Evolutionary conservation across 1,284 basidiomycete genomes (phyloP), one percentile per base, ranked within the genome.

Genomic region (Thelephora terrestris): DNA sequence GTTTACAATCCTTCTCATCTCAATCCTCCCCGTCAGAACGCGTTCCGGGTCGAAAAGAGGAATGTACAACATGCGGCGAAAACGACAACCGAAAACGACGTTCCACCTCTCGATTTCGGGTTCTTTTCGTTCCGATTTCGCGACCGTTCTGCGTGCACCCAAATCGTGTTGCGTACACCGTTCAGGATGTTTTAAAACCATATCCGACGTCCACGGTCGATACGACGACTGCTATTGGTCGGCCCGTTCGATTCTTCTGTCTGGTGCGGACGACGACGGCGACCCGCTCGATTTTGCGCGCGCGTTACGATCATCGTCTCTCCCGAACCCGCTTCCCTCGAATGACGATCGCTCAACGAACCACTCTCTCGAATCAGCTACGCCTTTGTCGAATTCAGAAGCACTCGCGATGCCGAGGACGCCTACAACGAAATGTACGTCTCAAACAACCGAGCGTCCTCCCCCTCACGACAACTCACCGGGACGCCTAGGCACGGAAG

Each of bases 371-470:
- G 63, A 64, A 68, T 61, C 71, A 92, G 90, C 71, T 93, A 91
- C 66, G 90, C 90, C 51, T 93, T 93, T 68, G 82, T 93, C 67
- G 90, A 93, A 67, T 93, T 91, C 64, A 80, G 86, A 64, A 81
- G 78, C 61, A 74, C 76, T 49, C 81, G 85, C 47, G 88, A 92
- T 61, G 90, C 90, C 16, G 89, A 91, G 63, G 87, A 91, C 56
- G 89, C 90, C 29, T 91, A 91, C 65, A 84, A 91, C 61, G 88
- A 91, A 55, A 91, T 92, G 90, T 92, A 66, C 56, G 85, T 71
- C 9, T 14, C 24, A 6, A 38, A 43, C 1, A 14, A 43, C 25
- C 38, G 23, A 24, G 18, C 29, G 25, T 14, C 34, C 20, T 24
- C 16, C 5, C 43, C 35, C 49, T n/a, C 47, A 37, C 27, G 43